Conservation (phyloP, 306 rosid genomes). For the Luffa acutangula region DNA sequence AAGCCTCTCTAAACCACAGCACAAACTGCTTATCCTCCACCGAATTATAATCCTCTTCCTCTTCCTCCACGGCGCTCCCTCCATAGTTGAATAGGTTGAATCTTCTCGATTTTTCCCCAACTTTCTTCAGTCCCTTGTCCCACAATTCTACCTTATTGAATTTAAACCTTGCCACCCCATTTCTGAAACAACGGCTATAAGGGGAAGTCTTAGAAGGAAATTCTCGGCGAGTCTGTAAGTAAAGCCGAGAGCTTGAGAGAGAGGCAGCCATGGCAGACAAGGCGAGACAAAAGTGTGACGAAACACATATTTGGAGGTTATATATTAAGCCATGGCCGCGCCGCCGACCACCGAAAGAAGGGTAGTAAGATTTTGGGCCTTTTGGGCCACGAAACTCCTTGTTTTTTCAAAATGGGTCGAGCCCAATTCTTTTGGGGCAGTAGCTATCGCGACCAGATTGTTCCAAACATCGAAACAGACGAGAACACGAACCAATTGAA, state of each 20-base stretch:
- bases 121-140: constrained; percentile 1
- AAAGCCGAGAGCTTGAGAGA: constrained; percentile 8
- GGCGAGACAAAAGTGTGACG: neutral
- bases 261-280: constrained; percentile 37
- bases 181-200: constrained; percentile 9
- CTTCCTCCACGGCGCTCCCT: constrained; percentile 21
- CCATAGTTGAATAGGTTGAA: constrained; percentile 19
- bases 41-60: constrained; percentile 31
- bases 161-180: neutral
- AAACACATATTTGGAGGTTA: neutral
- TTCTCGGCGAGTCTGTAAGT: constrained; percentile 13
- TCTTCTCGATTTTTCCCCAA: neutral
- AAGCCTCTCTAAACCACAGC: constrained; percentile 81
- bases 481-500: neutral
- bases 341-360: neutral
- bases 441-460: neutral
- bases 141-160: neutral
- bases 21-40: constrained; percentile 77
- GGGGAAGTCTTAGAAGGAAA: neutral
- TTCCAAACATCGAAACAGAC: neutral
- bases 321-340: neutral
- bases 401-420: neutral
- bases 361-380: neutral
- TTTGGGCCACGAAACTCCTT: neutral
- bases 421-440: neutral